Conservation (phyloP, 208 protist genomes). For the Acanthamoeba royreba region DNA sequence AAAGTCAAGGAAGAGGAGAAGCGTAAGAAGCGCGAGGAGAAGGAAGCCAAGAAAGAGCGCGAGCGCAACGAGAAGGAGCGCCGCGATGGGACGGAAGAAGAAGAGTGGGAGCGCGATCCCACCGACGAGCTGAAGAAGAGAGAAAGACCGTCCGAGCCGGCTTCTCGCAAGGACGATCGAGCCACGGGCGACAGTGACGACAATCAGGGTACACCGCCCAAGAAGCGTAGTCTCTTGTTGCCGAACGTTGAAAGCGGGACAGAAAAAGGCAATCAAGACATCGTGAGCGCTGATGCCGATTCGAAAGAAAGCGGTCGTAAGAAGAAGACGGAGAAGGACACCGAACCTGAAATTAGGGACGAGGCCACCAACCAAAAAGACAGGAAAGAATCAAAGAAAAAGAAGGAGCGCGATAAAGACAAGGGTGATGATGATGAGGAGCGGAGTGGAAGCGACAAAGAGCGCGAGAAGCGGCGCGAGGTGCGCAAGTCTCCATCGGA, state of each 20-base stretch:
- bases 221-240: too few relatives aligned
- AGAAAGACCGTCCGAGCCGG: neutral
- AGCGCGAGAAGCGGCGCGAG: neutral
- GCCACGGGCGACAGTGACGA: too few relatives aligned
- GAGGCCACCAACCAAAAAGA: neutral
- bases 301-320: too few relatives aligned
- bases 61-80: neutral
- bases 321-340: too few relatives aligned
- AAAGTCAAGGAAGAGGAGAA: neutral
- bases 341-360: too few relatives aligned
- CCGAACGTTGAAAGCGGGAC: too few relatives aligned
- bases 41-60: neutral
- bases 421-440: neutral
- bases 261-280: too few relatives aligned
- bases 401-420: too few relatives aligned
- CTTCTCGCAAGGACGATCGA: neutral
- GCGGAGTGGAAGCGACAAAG: neutral
- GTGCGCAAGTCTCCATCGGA: neutral
- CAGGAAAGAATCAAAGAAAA: neutral
- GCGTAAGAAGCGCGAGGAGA: neutral
- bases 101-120: neutral
- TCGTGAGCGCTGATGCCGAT: too few relatives aligned
- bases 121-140: neutral
- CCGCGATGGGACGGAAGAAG: neutral
- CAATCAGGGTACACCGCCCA: too few relatives aligned